Conservation (phyloP, 2,329 filamentous ascomycete genomes). For the Monosporascus cannonballus region DNA sequence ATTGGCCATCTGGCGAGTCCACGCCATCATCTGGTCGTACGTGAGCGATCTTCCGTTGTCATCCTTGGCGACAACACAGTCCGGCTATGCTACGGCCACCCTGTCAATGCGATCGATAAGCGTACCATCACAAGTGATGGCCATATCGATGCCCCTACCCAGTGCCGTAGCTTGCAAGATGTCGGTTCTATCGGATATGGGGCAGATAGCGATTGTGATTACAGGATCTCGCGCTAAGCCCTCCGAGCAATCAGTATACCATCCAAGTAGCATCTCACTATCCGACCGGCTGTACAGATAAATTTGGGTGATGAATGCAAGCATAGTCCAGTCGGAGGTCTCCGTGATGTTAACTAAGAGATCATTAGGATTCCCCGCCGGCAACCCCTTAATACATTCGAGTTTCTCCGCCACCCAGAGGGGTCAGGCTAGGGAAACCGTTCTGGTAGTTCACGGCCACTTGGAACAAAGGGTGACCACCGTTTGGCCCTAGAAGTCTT, state of each 20-base stretch:
- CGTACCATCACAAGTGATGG: not conserved
- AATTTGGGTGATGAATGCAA: not conserved
- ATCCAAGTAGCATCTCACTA: not conserved
- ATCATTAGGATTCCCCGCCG: not conserved
- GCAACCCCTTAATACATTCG: not conserved
- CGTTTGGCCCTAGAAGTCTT: conserved; percentile 27
- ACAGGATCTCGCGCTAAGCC: not conserved
- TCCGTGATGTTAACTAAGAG: not conserved
- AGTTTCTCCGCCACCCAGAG: not conserved
- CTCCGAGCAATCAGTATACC: not conserved
- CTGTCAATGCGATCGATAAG: not conserved
- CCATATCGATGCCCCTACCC: not conserved
- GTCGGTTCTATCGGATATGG: not conserved
- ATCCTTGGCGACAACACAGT: not conserved
- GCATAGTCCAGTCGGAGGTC: not conserved
- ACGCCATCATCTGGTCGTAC: not conserved
- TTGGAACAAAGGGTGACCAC: conserved; percentile 35
- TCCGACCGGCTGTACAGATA: not conserved
- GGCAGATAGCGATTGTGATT: not conserved
- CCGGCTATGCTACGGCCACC: not conserved
- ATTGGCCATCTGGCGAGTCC: not conserved
- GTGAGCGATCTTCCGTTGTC: not conserved
- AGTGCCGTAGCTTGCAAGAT: not conserved
- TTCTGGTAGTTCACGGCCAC: conserved; percentile 27
- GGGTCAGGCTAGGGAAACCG: not conserved